phyloP scores from a whole-genome alignment of 495 filamentous ascomycete genomes.

The Penicillium cataractarum region DNA sequence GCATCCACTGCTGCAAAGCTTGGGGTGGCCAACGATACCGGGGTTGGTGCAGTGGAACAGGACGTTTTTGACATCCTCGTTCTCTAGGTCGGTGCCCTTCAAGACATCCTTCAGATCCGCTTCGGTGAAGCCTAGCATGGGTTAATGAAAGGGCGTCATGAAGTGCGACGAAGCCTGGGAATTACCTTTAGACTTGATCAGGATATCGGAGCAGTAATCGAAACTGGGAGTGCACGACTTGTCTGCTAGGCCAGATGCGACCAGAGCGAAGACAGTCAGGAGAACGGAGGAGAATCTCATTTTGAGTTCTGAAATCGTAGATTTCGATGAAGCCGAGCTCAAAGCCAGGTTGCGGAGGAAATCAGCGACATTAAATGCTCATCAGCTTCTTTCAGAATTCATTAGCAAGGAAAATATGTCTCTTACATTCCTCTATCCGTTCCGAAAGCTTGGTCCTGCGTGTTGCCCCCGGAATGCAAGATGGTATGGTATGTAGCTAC shows the following conservation, averaged over 20 bases:
- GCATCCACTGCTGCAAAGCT: constrained; percentile 40
- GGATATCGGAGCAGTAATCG: constrained; percentile 42
- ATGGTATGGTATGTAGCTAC: constrained; percentile 29
- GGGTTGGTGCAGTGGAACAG: constrained; percentile 48
- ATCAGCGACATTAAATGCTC: constrained; percentile 5
- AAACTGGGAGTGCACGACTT: constrained; percentile 47
- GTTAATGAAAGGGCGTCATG: neutral
- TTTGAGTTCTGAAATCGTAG: neutral
- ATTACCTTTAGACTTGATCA: constrained; percentile 41
- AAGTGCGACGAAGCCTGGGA: neutral
- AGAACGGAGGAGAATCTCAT: constrained; percentile 37
- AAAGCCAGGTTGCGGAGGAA: neutral
- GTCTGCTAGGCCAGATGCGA: constrained; percentile 31
- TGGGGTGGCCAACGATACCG: constrained; percentile 40
- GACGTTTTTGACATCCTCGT: constrained; percentile 34
- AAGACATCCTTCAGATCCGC: constrained; percentile 36
- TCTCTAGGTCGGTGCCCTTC: constrained; percentile 37
- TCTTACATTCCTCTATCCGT: constrained; percentile 18
- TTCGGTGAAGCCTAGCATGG: constrained; percentile 37
- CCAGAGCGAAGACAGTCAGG: constrained; percentile 30
- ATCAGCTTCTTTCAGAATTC: neutral
- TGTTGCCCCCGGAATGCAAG: constrained; percentile 25
- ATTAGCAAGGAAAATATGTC: constrained; percentile 8
- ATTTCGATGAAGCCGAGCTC: too few species aligned
- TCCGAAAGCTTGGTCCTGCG: constrained; percentile 20